Evolutionary conservation across 2,329 filamentous ascomycete species (phyloP).

Genomic region (Talaromyces verruculosus): DNA sequence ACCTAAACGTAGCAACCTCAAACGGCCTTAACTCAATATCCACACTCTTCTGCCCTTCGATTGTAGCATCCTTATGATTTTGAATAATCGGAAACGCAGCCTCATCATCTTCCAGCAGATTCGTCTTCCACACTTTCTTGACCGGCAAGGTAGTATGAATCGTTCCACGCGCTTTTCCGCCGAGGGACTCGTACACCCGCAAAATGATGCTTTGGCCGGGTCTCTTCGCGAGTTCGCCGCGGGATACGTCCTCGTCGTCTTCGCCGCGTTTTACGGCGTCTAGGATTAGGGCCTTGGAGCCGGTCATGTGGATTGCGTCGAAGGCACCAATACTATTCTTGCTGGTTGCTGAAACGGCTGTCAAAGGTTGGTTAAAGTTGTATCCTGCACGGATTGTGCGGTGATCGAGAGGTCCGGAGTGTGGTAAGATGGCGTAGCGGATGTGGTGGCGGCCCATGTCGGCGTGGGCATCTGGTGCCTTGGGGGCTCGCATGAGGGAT

Average conservation of each 20-base stretch:
- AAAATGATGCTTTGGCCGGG: conserved; percentile 78
- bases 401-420: conserved; percentile 68
- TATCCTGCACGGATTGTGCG: conserved; percentile 79
- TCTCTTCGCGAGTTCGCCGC: conserved; percentile 62
- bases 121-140: conserved; percentile 76
- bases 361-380: conserved; percentile 84
- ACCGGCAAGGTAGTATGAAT: conserved; percentile 69
- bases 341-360: conserved; percentile 48
- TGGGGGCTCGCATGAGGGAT: conserved; percentile 79
- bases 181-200: conserved; percentile 83
- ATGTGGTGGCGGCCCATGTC: conserved; percentile 91
- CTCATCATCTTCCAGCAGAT: conserved; percentile 83
- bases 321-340: conserved; percentile 34
- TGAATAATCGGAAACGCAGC: conserved; percentile 60
- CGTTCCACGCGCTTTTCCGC: conserved; percentile 72
- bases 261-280: conserved; percentile 94
- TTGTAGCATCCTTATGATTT: conserved; percentile 32
- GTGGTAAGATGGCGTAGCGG: conserved; percentile 86
- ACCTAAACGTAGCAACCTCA: conserved; percentile 78
- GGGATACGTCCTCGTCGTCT: conserved; percentile 68
- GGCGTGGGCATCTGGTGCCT: conserved; percentile 88
- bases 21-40: conserved; percentile 71
- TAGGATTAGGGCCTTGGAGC: conserved; percentile 68
- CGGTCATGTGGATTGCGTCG: conserved; percentile 66
- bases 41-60: conserved; percentile 44